Evolutionary conservation across 2,329 filamentous ascomycete species (phyloP), one percentile per base, ranked within the genome.

Genomic region (Fusarium euwallaceae): DNA sequence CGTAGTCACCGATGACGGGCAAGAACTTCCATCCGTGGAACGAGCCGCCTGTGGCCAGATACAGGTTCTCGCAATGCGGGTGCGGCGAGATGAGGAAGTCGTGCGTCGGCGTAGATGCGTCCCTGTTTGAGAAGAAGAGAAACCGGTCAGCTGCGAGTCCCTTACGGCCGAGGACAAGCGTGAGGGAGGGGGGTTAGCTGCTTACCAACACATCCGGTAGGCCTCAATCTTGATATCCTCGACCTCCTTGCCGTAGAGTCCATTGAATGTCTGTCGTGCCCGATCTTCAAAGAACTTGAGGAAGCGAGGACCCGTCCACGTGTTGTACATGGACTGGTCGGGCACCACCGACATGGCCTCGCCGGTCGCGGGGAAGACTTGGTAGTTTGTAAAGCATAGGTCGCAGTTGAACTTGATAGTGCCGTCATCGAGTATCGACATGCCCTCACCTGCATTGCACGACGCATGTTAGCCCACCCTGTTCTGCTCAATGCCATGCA

Each of bases 11-110:
- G 72, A 91, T 88, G 27, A 88, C 88, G 1, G 90, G 90, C 29
- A 92, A 82, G 77, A 92, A 92, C 79, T 92, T 92, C 87, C 88
- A 92, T 34, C 88, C 87, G 78, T 92, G 91, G 72, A 92, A 91
- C 14, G 89, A 92, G 2, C 91, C 91, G 14, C 89, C 90, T 0
- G 88, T 88, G 0, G 90, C 91, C 27, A 93, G 79, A 79, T 88
- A 92, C 16, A 93, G 80, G 68, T 89, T 89, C 43, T 78, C 75
- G 68, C 71, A 90, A 74, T 85, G 81, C 7, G 84, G 80, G 70
- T 89, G 84, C 3, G 89, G 86, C 9, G 87, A 86, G 75, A 92
- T 88, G 63, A 92, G 83, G 75, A 90, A 91, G 77, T 92, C 90
- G 79, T 92, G 89, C 10, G 87, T 89, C 1, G 89, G 89, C 3